Base-by-base conservation (phyloP, 179 eudicot species). In the Nepenthes alata region DNA sequence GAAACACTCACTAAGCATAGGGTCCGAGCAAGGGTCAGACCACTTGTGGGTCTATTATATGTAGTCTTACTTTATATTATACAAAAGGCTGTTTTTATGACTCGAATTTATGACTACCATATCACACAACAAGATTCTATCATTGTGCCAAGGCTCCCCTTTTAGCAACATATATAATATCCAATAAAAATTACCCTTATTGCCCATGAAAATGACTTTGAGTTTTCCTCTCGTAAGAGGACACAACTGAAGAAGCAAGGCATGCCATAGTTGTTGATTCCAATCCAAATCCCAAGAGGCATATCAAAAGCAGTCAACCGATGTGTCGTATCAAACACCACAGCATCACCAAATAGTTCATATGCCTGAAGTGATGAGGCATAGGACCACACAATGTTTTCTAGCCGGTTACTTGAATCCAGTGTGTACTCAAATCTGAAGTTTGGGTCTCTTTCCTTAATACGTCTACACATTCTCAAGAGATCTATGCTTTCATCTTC, bases 221-320 rank as follows among this genome's bases (percentile, higher is more conserved):
- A 48, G 66, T 77, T 89, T 71, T 91, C 98, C 85, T 84, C 95
- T 57, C 83, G 86, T 34, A 91, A 74, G 78, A 91, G 81, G 63
- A 79, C 95, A 51, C 98, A 89, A 39, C 96, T 93, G 60, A 89
- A 91, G 79, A 89, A 89, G 73, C 96, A 86, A 58, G 96, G 96
- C 98, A 89, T 91, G 37, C 98, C 96, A 72, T 91, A 89, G 62
- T 91, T 91, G 76, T 91, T 86, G 55, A 91, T 72, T 60, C 98
- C 98, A 41, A 91, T 86, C 95, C 96, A 91, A 61, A 89, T 83
- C 59, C 96, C 98, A 59, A 89, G 88, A 25, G 96, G 95, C 98
- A 84, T 84, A 73, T 89, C 96, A 70, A 89, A 84, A 59, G 88
- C 88, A 69, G 82, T 86, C 76, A 89, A 76, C 11, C 96, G 89